Percentiles rank a stretch among this genome's conserved stretches.
Evolutionary conservation across 257 asterid species (phyloP).

Genomic region (Prunella vulgaris): DNA sequence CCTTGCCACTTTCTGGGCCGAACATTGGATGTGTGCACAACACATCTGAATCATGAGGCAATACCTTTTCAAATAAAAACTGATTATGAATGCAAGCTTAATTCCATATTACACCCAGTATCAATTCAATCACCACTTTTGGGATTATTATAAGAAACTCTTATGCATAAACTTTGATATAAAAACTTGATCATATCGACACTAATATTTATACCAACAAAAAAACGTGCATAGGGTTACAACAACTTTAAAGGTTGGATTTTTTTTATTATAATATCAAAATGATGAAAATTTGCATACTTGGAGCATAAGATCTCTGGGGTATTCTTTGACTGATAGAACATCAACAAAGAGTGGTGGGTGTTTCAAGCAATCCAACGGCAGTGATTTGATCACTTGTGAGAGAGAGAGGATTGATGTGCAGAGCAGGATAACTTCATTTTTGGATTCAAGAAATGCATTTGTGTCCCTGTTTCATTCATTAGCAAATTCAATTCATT

Average conservation of each 20-base stretch:
- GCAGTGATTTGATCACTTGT: conserved; percentile 53
- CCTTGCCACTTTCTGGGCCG: conserved; percentile 83
- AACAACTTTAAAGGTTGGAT: too few relatives aligned
- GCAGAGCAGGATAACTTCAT: conserved; percentile 61
- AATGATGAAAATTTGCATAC: conserved; percentile 29
- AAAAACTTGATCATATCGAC: too few relatives aligned
- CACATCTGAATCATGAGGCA: conserved; percentile 75
- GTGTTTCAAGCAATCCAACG: conserved; percentile 38
- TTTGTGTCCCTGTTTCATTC: conserved; percentile 47
- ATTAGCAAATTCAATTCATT: too few relatives aligned
- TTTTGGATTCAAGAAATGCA: conserved; percentile 54
- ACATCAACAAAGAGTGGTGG: conserved; percentile 80
- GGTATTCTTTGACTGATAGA: conserved; percentile 78
- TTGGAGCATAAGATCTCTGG: conserved; percentile 60
- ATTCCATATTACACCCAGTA: too few relatives aligned
- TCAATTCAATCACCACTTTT: too few relatives aligned
- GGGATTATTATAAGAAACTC: too few relatives aligned
- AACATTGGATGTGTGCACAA: conserved; percentile 96
- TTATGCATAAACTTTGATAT: too few relatives aligned
- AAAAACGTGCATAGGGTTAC: too few relatives aligned
- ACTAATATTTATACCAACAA: too few relatives aligned
- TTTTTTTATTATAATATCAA: neutral
- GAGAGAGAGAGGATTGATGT: conserved; percentile 74
- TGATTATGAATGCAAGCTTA: neutral
- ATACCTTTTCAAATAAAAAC: conserved; percentile 33